Base-by-base conservation (phyloP, 352 stramenopile genomes). In the Pythium dissimile region DNA sequence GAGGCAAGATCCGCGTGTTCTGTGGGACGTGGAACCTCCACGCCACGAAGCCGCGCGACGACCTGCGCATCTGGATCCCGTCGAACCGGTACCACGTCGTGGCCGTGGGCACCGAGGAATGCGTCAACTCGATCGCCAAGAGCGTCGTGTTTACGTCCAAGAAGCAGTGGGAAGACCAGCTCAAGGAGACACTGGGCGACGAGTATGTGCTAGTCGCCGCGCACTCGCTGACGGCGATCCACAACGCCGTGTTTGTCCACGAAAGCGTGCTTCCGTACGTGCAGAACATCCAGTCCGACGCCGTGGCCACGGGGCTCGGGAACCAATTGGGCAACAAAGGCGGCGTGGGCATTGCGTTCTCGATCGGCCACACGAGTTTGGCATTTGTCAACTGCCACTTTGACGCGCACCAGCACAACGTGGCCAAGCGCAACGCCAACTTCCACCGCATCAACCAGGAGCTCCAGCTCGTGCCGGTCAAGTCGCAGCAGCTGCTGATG, bases 251-350 rank as follows among this genome's bases (percentile, higher is more conserved):
- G 15, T 98, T 97, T 75, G 86, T 85, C n/a, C 90, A 97, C 60
- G 77, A 82, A 16, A 93, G 84, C 54, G 39, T 94, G 23, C 63
- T 95, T 12, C 81, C 86, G 23, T 60, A 96, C 34, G 62, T 98
- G 8, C 74, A 81, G 20, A 80, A 96, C 30, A 79, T 99, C 30
- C 80, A 97, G 58, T 88, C 86, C 12, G 78, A 96, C 44, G 84
- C 84, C 31, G 90, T 98, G 5, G 89, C 95, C 0, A 98, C 93
- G 24, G 95, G 95, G 0, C 77, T 98, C 28, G 93, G 90, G 0
- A 98, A 98, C 56, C 84, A 98, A 10, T 75, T 99, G 18, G 91
- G 96, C 38, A 99, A 99, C 68, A 98, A 99, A 66, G 95, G 83
- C 48, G 93, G 89, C n/a, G 94, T 98, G 18, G 92, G 85, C 20